Evolutionary conservation across 108 stramenopile species (phyloP).

Genomic region (Skeletonema potamos): DNA sequence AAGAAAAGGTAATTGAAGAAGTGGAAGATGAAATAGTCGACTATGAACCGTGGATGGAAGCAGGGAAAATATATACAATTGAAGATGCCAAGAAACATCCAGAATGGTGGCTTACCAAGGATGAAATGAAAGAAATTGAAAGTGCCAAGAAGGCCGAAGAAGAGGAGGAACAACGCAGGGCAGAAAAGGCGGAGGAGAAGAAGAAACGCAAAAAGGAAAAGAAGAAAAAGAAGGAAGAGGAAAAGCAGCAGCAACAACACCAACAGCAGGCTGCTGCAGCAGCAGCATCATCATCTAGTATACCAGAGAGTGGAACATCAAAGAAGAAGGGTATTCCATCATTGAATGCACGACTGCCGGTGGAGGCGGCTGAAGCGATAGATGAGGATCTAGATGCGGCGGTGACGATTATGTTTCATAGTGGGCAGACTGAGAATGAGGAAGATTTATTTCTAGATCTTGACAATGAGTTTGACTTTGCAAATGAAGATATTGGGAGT

Average conservation of each 20-base stretch:
- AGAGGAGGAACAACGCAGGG: conserved; percentile 22
- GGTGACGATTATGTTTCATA: conserved; percentile 45
- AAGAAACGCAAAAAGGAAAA: conserved; percentile 23
- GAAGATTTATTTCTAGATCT: conserved; percentile 54
- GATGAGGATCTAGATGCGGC: conserved; percentile 63
- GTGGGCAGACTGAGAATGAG: conserved; percentile 40
- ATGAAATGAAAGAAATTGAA: conserved; percentile 50
- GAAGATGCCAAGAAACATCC: conserved; percentile 67
- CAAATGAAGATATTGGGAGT: too few species aligned
- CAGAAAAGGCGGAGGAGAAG: conserved; percentile 14
- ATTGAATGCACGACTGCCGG: background rate
- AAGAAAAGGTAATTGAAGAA: conserved; percentile 73
- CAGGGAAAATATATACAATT: conserved; percentile 49
- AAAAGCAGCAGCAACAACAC: conserved; percentile 35
- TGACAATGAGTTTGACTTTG: conserved; percentile 59
- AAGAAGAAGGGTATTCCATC: conserved; percentile 24
- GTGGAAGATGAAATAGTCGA: conserved; percentile 83
- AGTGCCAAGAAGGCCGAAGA: conserved; percentile 19
- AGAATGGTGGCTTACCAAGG: conserved; percentile 76
- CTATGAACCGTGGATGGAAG: conserved; percentile 88
- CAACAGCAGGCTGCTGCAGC: conserved; percentile 22
- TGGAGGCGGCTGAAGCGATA: conserved; percentile 29
- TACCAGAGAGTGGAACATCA: background rate
- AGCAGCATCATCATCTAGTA: too few species aligned
- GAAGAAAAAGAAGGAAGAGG: conserved; percentile 38